Conservation (phyloP, 192 early-diverging fungal species). For the Backusella liffmaniae region DNA sequence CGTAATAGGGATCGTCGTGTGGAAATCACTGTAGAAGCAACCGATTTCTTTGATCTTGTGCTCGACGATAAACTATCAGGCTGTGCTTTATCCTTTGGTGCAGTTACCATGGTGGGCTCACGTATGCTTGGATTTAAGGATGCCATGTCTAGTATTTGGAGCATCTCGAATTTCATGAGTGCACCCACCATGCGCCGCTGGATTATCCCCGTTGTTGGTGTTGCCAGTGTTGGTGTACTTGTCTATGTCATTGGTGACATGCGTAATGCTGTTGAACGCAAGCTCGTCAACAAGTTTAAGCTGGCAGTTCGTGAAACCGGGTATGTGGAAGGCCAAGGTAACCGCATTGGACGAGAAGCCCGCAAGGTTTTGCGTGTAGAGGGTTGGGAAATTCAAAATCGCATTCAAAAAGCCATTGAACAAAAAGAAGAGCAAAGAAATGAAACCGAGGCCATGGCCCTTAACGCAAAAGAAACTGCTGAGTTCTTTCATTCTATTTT, state of each 20-base stretch:
- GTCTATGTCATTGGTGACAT: slow-evolving; percentile 70
- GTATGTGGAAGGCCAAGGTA: slow-evolving; percentile 60
- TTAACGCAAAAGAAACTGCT: slow-evolving; percentile 7
- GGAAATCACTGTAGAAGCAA: slow-evolving; percentile 27
- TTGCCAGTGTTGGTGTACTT: slow-evolving; percentile 58
- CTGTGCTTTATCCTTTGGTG: slow-evolving; percentile 28
- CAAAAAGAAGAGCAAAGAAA: slow-evolving; percentile 63
- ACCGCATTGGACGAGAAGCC: slow-evolving; percentile 63
- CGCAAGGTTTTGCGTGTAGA: slow-evolving; percentile 65
- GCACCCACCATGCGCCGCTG: slow-evolving; percentile 60
- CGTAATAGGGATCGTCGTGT: slow-evolving; percentile 19
- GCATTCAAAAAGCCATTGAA: slow-evolving; percentile 73
- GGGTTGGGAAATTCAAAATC: slow-evolving; percentile 69
- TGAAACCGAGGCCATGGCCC: slow-evolving; percentile 50
- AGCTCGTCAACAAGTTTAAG: slow-evolving; percentile 61
- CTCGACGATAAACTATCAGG: slow-evolving; percentile 35
- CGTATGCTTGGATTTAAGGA: slow-evolving; percentile 35
- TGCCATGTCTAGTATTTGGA: slow-evolving; percentile 35
- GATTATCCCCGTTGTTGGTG: slow-evolving; percentile 55
- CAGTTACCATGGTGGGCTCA: slow-evolving; percentile 34
- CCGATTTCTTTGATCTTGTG: slow-evolving; percentile 40
- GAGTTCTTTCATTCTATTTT: slow-evolving; percentile 8
- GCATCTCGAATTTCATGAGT: slow-evolving; percentile 57
- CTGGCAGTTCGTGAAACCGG: slow-evolving; percentile 43
- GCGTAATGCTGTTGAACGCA: slow-evolving; percentile 67